phyloP scores from a whole-genome alignment of 352 stramenopile genomes.

The Pythium aristosporum region DNA sequence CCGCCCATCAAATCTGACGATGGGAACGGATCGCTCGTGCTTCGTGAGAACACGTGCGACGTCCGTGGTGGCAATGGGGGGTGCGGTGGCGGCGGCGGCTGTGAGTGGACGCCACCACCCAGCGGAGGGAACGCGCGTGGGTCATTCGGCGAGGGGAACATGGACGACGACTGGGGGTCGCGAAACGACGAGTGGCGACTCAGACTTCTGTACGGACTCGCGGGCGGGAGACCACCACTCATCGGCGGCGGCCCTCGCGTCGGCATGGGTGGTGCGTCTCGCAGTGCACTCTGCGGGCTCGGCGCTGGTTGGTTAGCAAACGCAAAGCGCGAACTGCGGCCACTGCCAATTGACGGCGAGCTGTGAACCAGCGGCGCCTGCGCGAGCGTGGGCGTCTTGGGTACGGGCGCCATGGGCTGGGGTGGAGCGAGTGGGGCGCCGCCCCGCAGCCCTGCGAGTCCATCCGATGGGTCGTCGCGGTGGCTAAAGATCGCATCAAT shows the following conservation, averaged over 20 bases:
- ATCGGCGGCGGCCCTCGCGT: conserved; percentile 13
- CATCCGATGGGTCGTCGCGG: conserved; percentile 69
- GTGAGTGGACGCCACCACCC: background rate
- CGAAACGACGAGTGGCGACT: conserved; percentile 15
- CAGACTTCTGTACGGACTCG: conserved; percentile 16
- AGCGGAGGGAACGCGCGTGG: conserved; percentile 20
- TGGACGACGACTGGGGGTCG: conserved; percentile 12
- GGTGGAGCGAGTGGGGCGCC: conserved; percentile 39
- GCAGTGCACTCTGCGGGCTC: conserved; percentile 26
- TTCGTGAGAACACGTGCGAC: conserved; percentile 14
- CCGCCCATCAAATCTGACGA: conserved; percentile 1
- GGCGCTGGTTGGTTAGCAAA: conserved; percentile 64
- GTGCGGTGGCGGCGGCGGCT: conserved; percentile 5
- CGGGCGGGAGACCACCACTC: conserved; percentile 8
- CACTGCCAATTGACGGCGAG: conserved; percentile 23
- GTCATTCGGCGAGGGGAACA: conserved; percentile 17
- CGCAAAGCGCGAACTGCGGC: conserved; percentile 70
- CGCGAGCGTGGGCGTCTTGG: background rate
- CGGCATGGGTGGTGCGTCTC: conserved; percentile 10
- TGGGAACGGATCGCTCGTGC: conserved; percentile 15
- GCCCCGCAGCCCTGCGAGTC: conserved; percentile 61
- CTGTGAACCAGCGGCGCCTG: conserved; percentile 41
- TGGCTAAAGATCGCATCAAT: conserved; percentile 85
- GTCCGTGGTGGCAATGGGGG: background rate
- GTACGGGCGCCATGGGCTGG: background rate